Evolutionary conservation across 805 yeast genomes (phyloP).

Genomic region (Teunomyces atbi): DNA sequence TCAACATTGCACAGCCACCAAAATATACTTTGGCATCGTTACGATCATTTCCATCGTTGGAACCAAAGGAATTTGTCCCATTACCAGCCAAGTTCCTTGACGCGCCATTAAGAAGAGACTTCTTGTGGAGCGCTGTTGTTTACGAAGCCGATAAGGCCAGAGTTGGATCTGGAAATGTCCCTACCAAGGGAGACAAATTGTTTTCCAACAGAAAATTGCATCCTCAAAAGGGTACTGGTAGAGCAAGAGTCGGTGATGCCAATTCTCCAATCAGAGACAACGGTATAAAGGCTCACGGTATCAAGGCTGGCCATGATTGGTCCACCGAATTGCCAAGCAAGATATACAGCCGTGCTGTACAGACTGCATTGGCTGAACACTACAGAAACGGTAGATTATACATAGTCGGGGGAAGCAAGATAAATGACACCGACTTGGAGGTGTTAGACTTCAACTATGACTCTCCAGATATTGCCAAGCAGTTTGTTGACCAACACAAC

Average conservation of each 20-base stretch:
- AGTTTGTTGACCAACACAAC: constrained; percentile 49
- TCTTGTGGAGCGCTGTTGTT: constrained; percentile 91
- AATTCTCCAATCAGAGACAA: constrained; percentile 89
- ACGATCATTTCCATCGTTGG: constrained; percentile 85
- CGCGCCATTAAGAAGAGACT: constrained; percentile 81
- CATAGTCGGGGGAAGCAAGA: constrained; percentile 55
- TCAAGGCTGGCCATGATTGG: constrained; percentile 87
- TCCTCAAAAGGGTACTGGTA: constrained; percentile 93
- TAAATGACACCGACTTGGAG: constrained; percentile 15
- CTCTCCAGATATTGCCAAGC: constrained; percentile 46
- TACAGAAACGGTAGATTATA: constrained; percentile 72
- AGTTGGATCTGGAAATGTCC: constrained; percentile 85
- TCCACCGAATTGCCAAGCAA: constrained; percentile 73
- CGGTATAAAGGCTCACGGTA: constrained; percentile 87
- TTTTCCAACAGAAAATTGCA: constrained; percentile 78
- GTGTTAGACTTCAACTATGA: constrained; percentile 38
- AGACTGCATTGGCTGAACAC: constrained; percentile 78
- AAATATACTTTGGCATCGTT: constrained; percentile 72
- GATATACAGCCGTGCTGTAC: constrained; percentile 71
- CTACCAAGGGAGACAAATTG: constrained; percentile 83
- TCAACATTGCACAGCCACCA: constrained; percentile 50
- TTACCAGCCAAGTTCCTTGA: constrained; percentile 70
- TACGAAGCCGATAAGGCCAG: constrained; percentile 87
- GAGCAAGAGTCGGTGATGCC: constrained; percentile 94
- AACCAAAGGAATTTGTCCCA: constrained; percentile 77